Evolutionary conservation across 495 filamentous ascomycete genomes (phyloP).

Genomic region (Talaromyces trachyspermus): DNA sequence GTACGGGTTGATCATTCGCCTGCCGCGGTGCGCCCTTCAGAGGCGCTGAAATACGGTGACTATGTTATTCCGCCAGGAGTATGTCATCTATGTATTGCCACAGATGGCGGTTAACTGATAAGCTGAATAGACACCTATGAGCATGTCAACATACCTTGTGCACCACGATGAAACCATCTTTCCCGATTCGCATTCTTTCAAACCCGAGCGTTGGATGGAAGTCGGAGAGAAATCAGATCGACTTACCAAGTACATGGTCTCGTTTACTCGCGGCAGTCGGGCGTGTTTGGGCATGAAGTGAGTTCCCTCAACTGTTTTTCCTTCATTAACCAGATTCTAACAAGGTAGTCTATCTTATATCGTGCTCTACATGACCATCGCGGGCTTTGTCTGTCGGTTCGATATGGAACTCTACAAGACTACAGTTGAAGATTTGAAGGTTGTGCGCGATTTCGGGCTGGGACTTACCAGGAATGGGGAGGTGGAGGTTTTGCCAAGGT

Average conservation of each 20-base stretch:
- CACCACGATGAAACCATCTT: constrained; percentile 35
- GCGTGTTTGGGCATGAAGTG: constrained; percentile 23
- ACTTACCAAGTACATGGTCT: constrained; percentile 18
- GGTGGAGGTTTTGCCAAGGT: too few relatives aligned
- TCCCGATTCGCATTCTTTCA: constrained; percentile 29
- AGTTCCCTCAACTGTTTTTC: not conserved
- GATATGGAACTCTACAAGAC: constrained; percentile 33
- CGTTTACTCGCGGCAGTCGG: constrained; percentile 19
- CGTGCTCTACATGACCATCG: constrained; percentile 24
- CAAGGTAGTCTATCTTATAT: constrained; percentile 23
- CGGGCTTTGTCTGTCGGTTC: constrained; percentile 18
- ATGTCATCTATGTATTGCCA: too few relatives aligned
- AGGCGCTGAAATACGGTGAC: constrained; percentile 22
- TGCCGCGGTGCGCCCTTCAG: constrained; percentile 25
- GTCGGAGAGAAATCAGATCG: constrained; percentile 10
- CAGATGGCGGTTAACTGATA: too few relatives aligned
- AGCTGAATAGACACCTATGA: constrained; percentile 31
- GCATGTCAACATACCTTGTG: constrained; percentile 31
- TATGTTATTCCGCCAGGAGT: constrained; percentile 17
- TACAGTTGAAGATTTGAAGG: constrained; percentile 23
- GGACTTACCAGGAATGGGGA: too few relatives aligned
- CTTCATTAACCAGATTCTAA: not conserved
- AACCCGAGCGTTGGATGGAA: constrained; percentile 37
- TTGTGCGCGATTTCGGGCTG: too few relatives aligned
- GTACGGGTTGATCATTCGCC: constrained; percentile 22